A percentile compares a stretch with the other conserved stretches of the same genome.
Evolutionary conservation across 805 yeast species (phyloP).

Genomic region (Tetrapisispora pingtungensis): DNA sequence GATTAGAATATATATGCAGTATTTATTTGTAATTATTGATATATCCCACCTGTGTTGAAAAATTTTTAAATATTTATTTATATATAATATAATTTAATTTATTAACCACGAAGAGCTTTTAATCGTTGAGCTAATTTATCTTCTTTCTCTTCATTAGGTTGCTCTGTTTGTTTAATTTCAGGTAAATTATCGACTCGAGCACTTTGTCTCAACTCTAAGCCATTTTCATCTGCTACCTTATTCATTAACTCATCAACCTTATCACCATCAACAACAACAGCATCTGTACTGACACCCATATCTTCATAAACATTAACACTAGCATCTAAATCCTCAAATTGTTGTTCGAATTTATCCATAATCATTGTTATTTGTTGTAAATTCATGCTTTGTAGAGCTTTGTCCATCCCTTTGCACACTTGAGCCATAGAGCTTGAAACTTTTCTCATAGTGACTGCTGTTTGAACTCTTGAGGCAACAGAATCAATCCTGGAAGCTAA

Average conservation of each 20-base stretch:
- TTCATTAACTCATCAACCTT: conserved; percentile 85
- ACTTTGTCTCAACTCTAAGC: conserved; percentile 81
- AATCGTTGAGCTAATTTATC: conserved; percentile 80
- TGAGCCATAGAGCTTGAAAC: conserved; percentile 90
- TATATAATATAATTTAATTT: neutral
- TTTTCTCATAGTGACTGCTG: conserved; percentile 95
- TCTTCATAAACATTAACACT: conserved; percentile 86
- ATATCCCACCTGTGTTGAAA: neutral
- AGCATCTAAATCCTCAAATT: conserved; percentile 92
- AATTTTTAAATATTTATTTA: neutral
- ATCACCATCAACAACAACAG: conserved; percentile 86
- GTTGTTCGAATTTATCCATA: conserved; percentile 95
- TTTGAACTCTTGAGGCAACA: conserved; percentile 90
- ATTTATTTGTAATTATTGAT: neutral
- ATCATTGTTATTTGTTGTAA: conserved; percentile 84
- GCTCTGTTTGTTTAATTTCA: conserved; percentile 46
- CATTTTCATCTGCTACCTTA: conserved; percentile 95
- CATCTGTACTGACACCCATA: conserved; percentile 81
- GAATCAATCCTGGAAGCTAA: conserved; percentile 89
- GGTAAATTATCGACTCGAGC: conserved; percentile 41
- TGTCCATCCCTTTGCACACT: conserved; percentile 93
- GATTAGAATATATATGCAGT: neutral
- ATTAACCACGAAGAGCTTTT: conserved; percentile 61
- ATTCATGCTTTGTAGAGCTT: conserved; percentile 92
- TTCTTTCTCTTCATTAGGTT: conserved; percentile 60